Evolutionary conservation across 169 alveolate species (phyloP).

Genomic region (Cryptosporidium viatorum): DNA sequence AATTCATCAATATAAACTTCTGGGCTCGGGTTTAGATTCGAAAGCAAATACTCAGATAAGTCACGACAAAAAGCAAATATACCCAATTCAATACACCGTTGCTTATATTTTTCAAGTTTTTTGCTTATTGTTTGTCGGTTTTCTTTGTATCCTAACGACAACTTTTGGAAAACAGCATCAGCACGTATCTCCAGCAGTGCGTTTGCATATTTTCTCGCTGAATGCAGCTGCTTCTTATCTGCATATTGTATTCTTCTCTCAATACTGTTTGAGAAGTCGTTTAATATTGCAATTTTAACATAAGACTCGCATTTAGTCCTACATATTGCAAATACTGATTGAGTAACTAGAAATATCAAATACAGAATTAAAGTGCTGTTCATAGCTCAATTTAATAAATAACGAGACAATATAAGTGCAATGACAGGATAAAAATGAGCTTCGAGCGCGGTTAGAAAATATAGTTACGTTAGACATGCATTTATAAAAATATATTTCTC

Average conservation of each 20-base stretch:
- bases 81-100: constrained; percentile 21
- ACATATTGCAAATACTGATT: not conserved
- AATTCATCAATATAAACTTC: not conserved
- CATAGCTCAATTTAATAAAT: not conserved
- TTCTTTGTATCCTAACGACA: not conserved
- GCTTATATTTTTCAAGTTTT: not conserved
- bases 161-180: not conserved
- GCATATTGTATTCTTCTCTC: not conserved
- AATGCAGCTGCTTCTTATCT: not conserved
- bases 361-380: not conserved
- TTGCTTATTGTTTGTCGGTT: not conserved
- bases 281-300: not conserved
- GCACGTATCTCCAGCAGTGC: not conserved
- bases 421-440: not conserved
- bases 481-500: not conserved
- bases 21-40: constrained; percentile 3
- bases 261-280: constrained; percentile 2
- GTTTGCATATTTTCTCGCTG: not conserved
- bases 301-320: not conserved
- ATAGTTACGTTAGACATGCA: not conserved
- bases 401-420: not conserved
- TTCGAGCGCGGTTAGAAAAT: constrained; percentile 20
- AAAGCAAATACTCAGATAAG: not conserved
- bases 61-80: constrained; percentile 26
- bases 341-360: not conserved